Conservation (phyloP, 2,329 filamentous ascomycete species). For the Pyrenophora seminiperda region DNA sequence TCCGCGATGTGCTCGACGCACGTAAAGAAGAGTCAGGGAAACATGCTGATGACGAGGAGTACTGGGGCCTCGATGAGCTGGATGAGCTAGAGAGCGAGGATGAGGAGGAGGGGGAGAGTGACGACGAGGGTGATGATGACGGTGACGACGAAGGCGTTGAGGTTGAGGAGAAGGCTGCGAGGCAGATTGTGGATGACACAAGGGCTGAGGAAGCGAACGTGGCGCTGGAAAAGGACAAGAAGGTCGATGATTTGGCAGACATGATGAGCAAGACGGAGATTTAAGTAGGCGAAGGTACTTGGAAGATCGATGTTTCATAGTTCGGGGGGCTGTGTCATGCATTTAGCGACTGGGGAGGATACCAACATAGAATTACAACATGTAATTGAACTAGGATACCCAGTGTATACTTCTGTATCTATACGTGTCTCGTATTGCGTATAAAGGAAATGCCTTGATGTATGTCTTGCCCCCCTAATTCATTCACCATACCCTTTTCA, state of each 20-base stretch:
- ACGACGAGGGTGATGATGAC: constrained; percentile 64
- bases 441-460: not conserved
- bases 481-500: no score
- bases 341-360: constrained; percentile 13
- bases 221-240: constrained; percentile 72
- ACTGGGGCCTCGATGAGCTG: constrained; percentile 63
- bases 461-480: no score
- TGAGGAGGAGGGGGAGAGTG: constrained; percentile 76
- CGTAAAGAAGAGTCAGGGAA: constrained; percentile 67
- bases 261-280: constrained; percentile 71
- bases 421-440: not conserved
- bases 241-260: constrained; percentile 80
- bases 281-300: constrained; percentile 30
- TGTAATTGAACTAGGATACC: no score
- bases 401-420: not conserved
- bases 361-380: no score
- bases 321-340: constrained; percentile 5
- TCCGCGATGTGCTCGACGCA: constrained; percentile 71
- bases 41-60: constrained; percentile 61
- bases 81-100: constrained; percentile 83
- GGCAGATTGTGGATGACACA: constrained; percentile 70
- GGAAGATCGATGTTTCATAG: not conserved
- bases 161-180: constrained; percentile 47
- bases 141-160: constrained; percentile 68
- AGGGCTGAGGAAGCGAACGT: constrained; percentile 75